Evolutionary conservation across 1,139 yeast genomes (phyloP), one percentile per base, ranked within the genome.

Genomic region (Arxiozyma telluris): DNA sequence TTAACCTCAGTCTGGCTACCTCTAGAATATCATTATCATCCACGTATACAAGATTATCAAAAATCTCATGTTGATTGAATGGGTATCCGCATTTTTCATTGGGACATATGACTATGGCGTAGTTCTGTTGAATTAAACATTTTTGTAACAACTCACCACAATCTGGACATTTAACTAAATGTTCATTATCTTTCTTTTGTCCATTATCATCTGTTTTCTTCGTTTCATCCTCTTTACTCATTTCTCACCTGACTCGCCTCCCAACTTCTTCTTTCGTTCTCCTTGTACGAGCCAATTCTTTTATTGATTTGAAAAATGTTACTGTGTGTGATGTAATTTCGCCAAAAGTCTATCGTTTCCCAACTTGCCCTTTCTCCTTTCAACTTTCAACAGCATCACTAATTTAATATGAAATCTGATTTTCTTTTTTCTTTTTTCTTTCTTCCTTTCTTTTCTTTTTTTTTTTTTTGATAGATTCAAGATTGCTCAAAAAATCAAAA

Each of bases 21-120:
- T 58, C 59, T 30, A 64, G 50, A 1, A 66, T 60, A 30, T 66
- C 69, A 12, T 53, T 53, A 30, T 65, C 68, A n/a, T 64, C 62
- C 1, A 65, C 62, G 49, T 64, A 65, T 7, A 61, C 61, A 18
- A 65, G 44, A 47, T 60, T 57, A 34, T 62, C 61, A n/a, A 58
- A 38, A 15, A 54, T 64, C 22, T 66, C 67, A 25, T 71, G 72
- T 63, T 67, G 71, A 38, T 76, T 63, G 55, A 71, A 71, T 4
- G 74, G 74, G 52, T 67, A 79, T 15, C 61, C 56, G 54, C 74
- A 71, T 50, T 63, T 53, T 30, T 56, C 58, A 51, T 64, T 65
- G 25, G 70, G 64, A 54, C 74, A 71, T 42, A 70, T 61, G 43
- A 66, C 64, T 50, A 71, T 58, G 5, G 72, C 71, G 50, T 68